Conservation (phyloP, 2,329 filamentous ascomycete species). For the Thermoascus crustaceus region DNA sequence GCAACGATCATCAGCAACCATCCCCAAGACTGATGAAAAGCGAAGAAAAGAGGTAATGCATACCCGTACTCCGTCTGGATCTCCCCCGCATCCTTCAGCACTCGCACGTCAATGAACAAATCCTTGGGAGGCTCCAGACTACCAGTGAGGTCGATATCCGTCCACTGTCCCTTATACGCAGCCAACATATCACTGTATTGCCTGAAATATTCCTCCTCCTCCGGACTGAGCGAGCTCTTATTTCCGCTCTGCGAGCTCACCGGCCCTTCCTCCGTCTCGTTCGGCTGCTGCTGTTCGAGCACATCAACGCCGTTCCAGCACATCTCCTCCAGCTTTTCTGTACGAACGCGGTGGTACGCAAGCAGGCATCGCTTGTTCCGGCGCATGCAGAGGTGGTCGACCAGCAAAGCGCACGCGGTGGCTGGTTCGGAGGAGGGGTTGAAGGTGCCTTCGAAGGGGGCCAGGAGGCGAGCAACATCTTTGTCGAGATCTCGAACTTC, state of each 20-base stretch:
- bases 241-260: conserved; percentile 43
- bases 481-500: conserved; percentile 91
- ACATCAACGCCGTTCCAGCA: conserved; percentile 88
- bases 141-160: conserved; percentile 90
- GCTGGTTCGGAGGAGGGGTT: conserved; percentile 75
- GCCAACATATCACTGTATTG: conserved; percentile 86
- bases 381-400: conserved; percentile 91
- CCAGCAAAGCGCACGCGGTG: conserved; percentile 77
- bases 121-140: conserved; percentile 90
- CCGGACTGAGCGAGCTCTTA: conserved; percentile 75
- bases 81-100: conserved; percentile 93
- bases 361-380: conserved; percentile 92
- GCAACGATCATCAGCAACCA: conserved; percentile 1
- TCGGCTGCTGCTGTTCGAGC: conserved; percentile 56
- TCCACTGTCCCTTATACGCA: conserved; percentile 98
- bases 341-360: conserved; percentile 83
- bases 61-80: conserved; percentile 99
- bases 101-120: conserved; percentile 91
- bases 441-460: conserved; percentile 76
- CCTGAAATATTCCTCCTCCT: conserved; percentile 93
- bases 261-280: conserved; percentile 19
- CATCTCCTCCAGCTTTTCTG: conserved; percentile 85
- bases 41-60: conserved; percentile 36
- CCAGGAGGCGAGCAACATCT: conserved; percentile 69
- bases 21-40: neutral